These are phyloP conservation scores for Ceratocystis colombiana DNA, from an alignment of 2,329 filamentous ascomycete species.

Conservation along the genomic window DNA sequence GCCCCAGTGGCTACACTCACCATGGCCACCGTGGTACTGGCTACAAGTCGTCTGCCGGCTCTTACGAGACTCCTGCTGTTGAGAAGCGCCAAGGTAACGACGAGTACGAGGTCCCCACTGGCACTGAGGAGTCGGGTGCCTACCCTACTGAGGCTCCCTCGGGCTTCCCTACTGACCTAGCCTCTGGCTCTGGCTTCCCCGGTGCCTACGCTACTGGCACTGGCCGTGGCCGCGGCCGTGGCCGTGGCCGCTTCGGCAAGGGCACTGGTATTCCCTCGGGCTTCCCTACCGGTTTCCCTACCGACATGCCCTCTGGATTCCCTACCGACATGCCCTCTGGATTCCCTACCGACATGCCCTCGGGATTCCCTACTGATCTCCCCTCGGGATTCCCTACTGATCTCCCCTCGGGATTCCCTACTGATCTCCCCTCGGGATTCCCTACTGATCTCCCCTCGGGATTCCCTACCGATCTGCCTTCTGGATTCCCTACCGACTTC, in stretches of 20 bases:
- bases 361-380: no score
- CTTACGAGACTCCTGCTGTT: no score
- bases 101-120: neutral
- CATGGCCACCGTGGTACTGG: neutral
- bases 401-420: neutral
- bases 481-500: no score
- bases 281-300: neutral
- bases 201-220: no score
- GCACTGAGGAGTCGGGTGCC: neutral
- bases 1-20: constrained; percentile 15
- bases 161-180: constrained; percentile 1
- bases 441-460: no score
- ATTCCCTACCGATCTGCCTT: no score
- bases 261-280: neutral
- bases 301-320: neutral
- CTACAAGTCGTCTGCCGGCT: no score
- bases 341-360: neutral
- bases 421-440: no score
- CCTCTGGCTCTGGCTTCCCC: neutral
- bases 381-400: no score
- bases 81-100: no score
- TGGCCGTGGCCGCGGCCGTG: no score
- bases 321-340: neutral
- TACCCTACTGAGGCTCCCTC: constrained; percentile 3
- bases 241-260: no score